Evolutionary conservation across 1,284 basidiomycete species (phyloP).

Genomic region (Polyporus tsugae): DNA sequence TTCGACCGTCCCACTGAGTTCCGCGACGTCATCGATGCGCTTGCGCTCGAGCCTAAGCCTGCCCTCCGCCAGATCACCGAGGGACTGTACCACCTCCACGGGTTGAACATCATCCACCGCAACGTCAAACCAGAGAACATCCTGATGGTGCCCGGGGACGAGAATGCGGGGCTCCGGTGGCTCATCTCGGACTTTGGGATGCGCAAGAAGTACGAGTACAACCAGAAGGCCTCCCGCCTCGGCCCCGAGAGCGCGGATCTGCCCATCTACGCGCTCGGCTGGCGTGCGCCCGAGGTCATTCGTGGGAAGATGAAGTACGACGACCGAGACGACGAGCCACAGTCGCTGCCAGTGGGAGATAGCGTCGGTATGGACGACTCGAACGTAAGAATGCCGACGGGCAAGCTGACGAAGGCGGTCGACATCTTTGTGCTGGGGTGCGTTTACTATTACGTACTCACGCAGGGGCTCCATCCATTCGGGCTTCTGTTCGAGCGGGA

Average conservation of each 20-base stretch:
- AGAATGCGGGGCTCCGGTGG: conserved; percentile 75
- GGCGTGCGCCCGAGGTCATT: conserved; percentile 94
- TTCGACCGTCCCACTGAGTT: conserved; percentile 85
- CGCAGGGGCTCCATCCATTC: conserved; percentile 89
- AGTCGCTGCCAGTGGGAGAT: conserved; percentile 60
- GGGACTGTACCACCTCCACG: conserved; percentile 91
- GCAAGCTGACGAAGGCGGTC: conserved; percentile 86
- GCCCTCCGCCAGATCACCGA: conserved; percentile 89
- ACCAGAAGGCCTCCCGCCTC: conserved; percentile 85
- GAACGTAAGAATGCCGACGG: conserved; percentile 47
- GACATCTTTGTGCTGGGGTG: conserved; percentile 96
- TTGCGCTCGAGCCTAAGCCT: conserved; percentile 85
- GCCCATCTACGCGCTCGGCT: conserved; percentile 92
- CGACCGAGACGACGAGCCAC: conserved; percentile 72
- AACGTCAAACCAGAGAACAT: conserved; percentile 99
- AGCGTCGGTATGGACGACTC: conserved; percentile 50
- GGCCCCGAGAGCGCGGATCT: conserved; percentile 83
- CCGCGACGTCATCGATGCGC: conserved; percentile 61
- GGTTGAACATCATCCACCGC: conserved; percentile 95
- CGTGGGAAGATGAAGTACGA: conserved; percentile 91
- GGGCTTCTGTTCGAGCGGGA: conserved; percentile 93
- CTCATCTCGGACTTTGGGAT: conserved; percentile 96
- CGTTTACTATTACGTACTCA: conserved; percentile 91
- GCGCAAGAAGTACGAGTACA: conserved; percentile 90
- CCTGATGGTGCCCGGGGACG: conserved; percentile 71